Conservation (phyloP, 148 eudicot genomes). For the Dianthus caryophyllus region DNA sequence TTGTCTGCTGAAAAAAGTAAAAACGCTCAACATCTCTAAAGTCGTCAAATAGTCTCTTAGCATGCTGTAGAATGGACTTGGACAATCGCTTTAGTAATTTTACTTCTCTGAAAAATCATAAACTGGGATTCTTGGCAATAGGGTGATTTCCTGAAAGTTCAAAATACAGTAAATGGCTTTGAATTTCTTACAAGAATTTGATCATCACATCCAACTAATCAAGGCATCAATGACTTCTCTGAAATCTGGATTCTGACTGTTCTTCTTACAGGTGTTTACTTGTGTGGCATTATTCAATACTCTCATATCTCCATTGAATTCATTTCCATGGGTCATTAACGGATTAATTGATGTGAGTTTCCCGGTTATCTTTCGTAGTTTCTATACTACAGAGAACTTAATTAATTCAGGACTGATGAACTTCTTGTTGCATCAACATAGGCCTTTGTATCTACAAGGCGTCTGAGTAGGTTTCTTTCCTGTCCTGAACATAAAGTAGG, state of each 20-base stretch:
- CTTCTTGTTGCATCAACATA: conserved; percentile 22
- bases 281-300: conserved; percentile 89
- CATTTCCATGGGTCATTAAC: conserved; percentile 99
- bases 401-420: conserved; percentile 7
- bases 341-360: conserved; percentile 91
- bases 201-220: not conserved
- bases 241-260: conserved; percentile 11
- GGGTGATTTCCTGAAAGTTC: conserved; percentile 3
- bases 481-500: conserved; percentile 45
- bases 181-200: not conserved
- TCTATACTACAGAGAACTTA: not conserved
- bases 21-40: not conserved
- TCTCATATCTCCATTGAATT: conserved; percentile 90
- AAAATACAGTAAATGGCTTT: not conserved
- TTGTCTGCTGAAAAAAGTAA: not conserved
- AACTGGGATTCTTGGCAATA: conserved; percentile 3
- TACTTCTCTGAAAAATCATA: conserved; percentile 1
- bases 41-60: not conserved
- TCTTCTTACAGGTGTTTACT: conserved; percentile 79
- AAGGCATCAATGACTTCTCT: not conserved
- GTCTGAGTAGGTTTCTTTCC: conserved; percentile 75
- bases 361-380: conserved; percentile 10
- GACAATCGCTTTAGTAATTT: not conserved
- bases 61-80: not conserved
- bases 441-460: conserved; percentile 76